These are phyloP conservation scores for Biscogniauxia sp. DNA, from an alignment of 2,329 filamentous ascomycete species.

Conservation along the genomic window DNA sequence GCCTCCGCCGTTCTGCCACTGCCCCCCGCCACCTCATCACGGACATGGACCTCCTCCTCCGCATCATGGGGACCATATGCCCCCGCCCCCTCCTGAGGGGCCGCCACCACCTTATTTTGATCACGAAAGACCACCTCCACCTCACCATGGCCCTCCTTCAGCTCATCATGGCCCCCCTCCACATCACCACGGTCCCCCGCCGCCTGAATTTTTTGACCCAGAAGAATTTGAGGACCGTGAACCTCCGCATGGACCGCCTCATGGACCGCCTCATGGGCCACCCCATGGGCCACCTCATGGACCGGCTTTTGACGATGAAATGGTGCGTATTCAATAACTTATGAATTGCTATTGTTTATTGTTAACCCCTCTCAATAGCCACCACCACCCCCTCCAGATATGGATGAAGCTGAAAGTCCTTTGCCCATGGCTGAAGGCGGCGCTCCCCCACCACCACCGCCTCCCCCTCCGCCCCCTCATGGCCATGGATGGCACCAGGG, in stretches of 20 bases:
- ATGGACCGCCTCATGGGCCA: too few species aligned
- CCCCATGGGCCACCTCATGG: neutral
- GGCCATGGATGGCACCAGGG: neutral
- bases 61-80: slow-evolving; percentile 1
- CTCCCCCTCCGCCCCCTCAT: slow-evolving; percentile 3
- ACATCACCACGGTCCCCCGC: slow-evolving; percentile 2
- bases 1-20: slow-evolving; percentile 31
- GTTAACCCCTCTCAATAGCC: neutral
- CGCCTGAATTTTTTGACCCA: neutral
- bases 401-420: neutral
- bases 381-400: neutral
- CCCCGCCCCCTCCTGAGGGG: slow-evolving; percentile 4
- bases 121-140: slow-evolving; percentile 1
- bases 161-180: slow-evolving; percentile 3
- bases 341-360: neutral
- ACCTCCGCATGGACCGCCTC: neutral
- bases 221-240: neutral
- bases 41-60: slow-evolving; percentile 15
- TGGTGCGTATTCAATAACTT: neutral
- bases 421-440: neutral
- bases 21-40: slow-evolving; percentile 24
- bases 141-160: slow-evolving; percentile 2
- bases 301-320: neutral
- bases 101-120: slow-evolving; percentile 6
- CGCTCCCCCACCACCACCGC: slow-evolving; percentile 6